Evolutionary conservation across 345 rosid species (phyloP), one percentile per base, ranked within the genome.

Genomic region (Dipteronia dyeriana): DNA sequence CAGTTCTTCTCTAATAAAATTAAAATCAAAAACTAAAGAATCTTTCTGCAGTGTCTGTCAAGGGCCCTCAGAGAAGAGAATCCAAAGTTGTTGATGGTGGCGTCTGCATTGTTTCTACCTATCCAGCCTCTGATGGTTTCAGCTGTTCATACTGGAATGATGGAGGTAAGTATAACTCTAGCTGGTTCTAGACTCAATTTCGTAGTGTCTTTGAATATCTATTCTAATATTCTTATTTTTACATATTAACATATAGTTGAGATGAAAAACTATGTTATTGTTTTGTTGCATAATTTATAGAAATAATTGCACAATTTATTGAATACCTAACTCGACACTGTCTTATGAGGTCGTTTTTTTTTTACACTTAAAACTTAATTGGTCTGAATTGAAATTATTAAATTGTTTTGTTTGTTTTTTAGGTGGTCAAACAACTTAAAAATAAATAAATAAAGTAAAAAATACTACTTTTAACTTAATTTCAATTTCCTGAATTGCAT

Each of bases 71-170:
- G 97, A 86, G 86, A 84, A 45, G 98, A 96, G 88, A 89, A 96
- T 75, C 91, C 97, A n/a, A 96, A 96, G 87, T 75, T 90, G n/a
- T 68, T 94, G 67, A 96, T 94, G 99, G 98, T 97, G 45, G 98
- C 97, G 70, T 92, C 99, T 70, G 98, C 98, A 14, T 79, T 90
- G 60, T 76, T 85, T 54, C 85, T 96, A 76, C 99, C 98, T 2
- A 78, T 96, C 79, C 98, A 96, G 78, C 99, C 99, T 25, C 87
- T 92, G 63, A 92, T 96, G 97, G 99, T 96, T 78, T 87, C 99
- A 25, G 97, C 91, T 2, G 79, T 94, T 79, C 99, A 94, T 85
- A 87, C 97, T 6, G 99, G 99, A 76, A 87, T 96, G 94, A 91
- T 92, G 99, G 97, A 94, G 93, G 98, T 92, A 85, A 76, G 26